Evolutionary conservation across 2,329 filamentous ascomycete species (phyloP).

Genomic region (Penicillium thymicola): DNA sequence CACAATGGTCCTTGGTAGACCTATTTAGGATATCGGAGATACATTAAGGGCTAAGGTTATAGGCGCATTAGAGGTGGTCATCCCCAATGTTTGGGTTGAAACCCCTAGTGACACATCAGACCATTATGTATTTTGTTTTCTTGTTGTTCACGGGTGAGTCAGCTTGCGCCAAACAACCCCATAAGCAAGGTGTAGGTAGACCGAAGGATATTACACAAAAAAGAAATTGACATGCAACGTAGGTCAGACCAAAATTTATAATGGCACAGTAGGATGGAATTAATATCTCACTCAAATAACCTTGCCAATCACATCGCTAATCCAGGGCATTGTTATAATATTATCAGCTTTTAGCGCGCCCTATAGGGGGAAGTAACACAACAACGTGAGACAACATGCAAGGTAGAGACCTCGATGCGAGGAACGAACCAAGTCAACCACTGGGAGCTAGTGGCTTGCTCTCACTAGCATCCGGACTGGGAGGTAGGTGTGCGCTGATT

Average conservation of each 20-base stretch:
- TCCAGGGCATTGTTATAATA: neutral
- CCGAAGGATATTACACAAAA: neutral
- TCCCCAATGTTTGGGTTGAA: neutral
- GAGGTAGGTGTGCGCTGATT: neutral
- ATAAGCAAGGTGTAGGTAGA: neutral
- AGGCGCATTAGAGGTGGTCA: neutral
- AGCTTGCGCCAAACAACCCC: neutral
- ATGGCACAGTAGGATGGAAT: neutral
- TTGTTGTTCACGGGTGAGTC: neutral
- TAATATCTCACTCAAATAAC: neutral
- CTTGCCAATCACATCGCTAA: neutral
- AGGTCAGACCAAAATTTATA: neutral
- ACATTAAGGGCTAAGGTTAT: neutral
- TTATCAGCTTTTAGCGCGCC: neutral
- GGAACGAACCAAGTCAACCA: neutral
- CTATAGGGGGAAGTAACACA: neutral
- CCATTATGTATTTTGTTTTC: neutral
- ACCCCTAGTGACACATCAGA: neutral
- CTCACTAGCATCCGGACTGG: neutral
- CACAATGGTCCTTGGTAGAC: neutral
- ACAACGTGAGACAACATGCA: neutral
- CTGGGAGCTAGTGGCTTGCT: neutral
- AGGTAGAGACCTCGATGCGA: neutral
- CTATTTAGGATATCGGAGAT: neutral
- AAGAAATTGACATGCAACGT: neutral